A percentile compares a stretch with the other conserved stretches of the same genome.
These are phyloP conservation scores for Metarhizium album DNA, from an alignment of 2,329 filamentous ascomycete species.

Conservation along the genomic window DNA sequence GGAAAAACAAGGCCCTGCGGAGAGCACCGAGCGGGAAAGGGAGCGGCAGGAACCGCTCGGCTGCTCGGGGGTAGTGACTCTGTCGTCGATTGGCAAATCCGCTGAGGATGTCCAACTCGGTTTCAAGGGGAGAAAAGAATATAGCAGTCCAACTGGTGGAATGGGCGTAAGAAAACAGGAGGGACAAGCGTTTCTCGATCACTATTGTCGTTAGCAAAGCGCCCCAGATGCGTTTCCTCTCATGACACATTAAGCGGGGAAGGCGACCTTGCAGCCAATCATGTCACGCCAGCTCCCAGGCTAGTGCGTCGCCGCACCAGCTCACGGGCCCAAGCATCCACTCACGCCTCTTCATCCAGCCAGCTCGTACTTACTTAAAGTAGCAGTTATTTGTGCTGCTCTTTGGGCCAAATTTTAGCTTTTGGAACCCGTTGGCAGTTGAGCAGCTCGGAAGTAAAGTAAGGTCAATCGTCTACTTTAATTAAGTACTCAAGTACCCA, in stretches of 20 bases:
- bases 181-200: slow-evolving; percentile 2
- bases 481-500: no score
- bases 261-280: slow-evolving; percentile 19
- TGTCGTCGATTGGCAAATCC: slow-evolving; percentile 4
- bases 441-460: no score
- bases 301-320: slow-evolving; percentile 10
- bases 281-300: slow-evolving; percentile 11
- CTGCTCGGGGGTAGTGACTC: not conserved
- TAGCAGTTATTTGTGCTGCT: no score
- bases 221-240: slow-evolving; percentile 15
- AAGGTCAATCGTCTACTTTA: no score
- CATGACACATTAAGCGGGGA: slow-evolving; percentile 30
- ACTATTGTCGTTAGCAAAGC: slow-evolving; percentile 9
- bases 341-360: no score
- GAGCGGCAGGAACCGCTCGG: slow-evolving; percentile 5
- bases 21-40: slow-evolving; percentile 8
- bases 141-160: not conserved
- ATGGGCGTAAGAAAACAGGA: slow-evolving; percentile 1
- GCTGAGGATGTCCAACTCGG: not conserved
- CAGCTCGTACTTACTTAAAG: no score
- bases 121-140: not conserved
- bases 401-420: not conserved
- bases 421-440: not conserved
- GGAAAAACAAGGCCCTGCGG: slow-evolving; percentile 3
- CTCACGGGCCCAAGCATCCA: slow-evolving; percentile 10